Evolutionary conservation across 1,284 basidiomycete species (phyloP).

Genomic region (Vanrija humicola): DNA sequence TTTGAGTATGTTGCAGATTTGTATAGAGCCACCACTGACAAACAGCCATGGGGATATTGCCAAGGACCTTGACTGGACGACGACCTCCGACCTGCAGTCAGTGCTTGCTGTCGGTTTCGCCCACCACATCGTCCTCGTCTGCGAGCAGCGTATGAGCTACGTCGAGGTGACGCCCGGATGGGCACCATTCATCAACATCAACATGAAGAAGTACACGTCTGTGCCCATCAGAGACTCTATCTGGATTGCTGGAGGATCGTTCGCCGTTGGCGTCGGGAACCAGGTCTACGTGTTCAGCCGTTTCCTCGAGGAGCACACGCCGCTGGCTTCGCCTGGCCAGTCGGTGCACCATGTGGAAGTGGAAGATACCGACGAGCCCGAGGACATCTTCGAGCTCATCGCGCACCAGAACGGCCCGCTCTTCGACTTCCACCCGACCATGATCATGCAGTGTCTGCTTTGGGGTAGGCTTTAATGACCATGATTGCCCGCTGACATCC

Average conservation of each 20-base stretch:
- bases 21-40: background rate
- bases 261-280: slow-evolving; percentile 64
- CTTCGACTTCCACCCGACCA: slow-evolving; percentile 83
- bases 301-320: slow-evolving; percentile 45
- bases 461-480: slow-evolving; percentile 62
- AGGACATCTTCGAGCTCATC: slow-evolving; percentile 72
- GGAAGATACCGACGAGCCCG: slow-evolving; percentile 28
- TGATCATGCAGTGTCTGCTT: slow-evolving; percentile 81
- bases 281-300: slow-evolving; percentile 65
- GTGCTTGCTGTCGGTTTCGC: slow-evolving; percentile 81
- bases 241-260: slow-evolving; percentile 74
- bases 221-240: slow-evolving; percentile 77
- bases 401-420: slow-evolving; percentile 77
- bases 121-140: slow-evolving; percentile 71
- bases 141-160: slow-evolving; percentile 83
- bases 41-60: slow-evolving; percentile 55
- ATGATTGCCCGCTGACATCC: background rate
- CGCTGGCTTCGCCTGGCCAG: slow-evolving; percentile 47
- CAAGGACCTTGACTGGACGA: slow-evolving; percentile 82
- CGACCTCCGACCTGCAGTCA: slow-evolving; percentile 81
- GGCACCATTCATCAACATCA: slow-evolving; percentile 68
- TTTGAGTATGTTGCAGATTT: slow-evolving; percentile 54
- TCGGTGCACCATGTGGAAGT: slow-evolving; percentile 4
- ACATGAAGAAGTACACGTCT: slow-evolving; percentile 67
- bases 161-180: slow-evolving; percentile 76